These are phyloP conservation scores for Fraxinus cuspidata DNA, from an alignment of 257 asterid species.

Conservation along the genomic window DNA sequence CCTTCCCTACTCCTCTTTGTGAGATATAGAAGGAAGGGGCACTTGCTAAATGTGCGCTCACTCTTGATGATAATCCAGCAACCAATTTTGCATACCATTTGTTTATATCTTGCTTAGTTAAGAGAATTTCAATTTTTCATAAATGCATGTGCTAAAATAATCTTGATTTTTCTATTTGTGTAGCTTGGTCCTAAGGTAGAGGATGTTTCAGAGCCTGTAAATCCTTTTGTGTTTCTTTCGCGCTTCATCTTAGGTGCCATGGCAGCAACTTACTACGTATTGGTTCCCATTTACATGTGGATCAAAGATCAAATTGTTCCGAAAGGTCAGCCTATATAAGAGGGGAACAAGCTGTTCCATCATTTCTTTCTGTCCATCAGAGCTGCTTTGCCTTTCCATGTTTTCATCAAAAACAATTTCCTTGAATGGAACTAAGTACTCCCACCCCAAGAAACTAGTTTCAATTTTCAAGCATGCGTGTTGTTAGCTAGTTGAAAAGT, in stretches of 20 bases:
- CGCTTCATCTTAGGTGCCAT: slow-evolving; percentile 72
- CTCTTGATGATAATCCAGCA: neutral
- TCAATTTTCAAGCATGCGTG: neutral
- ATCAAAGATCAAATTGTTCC: slow-evolving; percentile 82
- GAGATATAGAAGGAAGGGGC: no score
- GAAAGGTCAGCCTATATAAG: slow-evolving; percentile 74
- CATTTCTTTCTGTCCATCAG: neutral
- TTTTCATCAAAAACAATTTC: neutral
- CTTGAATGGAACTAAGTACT: neutral
- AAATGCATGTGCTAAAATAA: neutral
- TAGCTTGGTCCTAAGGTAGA: slow-evolving; percentile 94
- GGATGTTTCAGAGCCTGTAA: slow-evolving; percentile 71
- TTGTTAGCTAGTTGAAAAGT: neutral
- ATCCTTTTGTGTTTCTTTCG: slow-evolving; percentile 55
- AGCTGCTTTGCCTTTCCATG: neutral
- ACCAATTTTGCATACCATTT: neutral
- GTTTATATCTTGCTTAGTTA: neutral
- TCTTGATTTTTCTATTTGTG: slow-evolving; percentile 5
- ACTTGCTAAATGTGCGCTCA: neutral
- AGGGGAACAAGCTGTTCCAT: neutral
- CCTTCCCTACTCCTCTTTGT: no score
- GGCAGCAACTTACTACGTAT: slow-evolving; percentile 77
- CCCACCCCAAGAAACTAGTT: neutral
- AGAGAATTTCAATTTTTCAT: neutral
- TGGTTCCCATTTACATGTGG: slow-evolving; percentile 98